A percentile compares a stretch with the other conserved stretches of the same genome.
These are phyloP conservation scores for Aspergillus arachidicola DNA, from an alignment of 2,329 filamentous ascomycete species.

Conservation along the genomic window DNA sequence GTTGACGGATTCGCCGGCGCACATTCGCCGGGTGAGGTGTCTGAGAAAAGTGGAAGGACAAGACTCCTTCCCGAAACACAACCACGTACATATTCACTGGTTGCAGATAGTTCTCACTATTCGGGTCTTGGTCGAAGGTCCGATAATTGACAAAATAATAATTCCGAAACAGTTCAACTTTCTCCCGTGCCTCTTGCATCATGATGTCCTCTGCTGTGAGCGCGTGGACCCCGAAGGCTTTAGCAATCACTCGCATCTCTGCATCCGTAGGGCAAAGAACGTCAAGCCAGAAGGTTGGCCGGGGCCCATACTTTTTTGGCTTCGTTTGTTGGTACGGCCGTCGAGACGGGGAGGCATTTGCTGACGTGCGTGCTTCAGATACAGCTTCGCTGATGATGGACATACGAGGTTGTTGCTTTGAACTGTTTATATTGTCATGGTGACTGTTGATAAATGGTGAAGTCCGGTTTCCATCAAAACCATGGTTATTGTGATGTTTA, in stretches of 20 bases:
- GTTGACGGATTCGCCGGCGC: conserved; percentile 84
- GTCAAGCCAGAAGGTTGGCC: conserved; percentile 96
- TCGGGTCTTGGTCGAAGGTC: conserved; percentile 92
- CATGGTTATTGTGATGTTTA: conserved; percentile 25
- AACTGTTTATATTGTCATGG: conserved; percentile 13
- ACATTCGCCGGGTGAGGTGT: conserved; percentile 97
- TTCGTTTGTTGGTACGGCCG: conserved; percentile 26
- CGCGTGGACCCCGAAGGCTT: conserved; percentile 93
- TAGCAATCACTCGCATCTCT: conserved; percentile 92
- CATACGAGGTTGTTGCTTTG: conserved; percentile 30
- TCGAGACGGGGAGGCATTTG: conserved; percentile 26
- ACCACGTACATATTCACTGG: conserved; percentile 98
- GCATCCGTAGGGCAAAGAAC: conserved; percentile 86
- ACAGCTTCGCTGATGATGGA: conserved; percentile 39
- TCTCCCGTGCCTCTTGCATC: conserved; percentile 95
- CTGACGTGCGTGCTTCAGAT: conserved; percentile 31
- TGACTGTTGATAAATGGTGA: conserved; percentile 14
- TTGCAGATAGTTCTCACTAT: conserved; percentile 86
- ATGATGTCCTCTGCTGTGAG: conserved; percentile 95
- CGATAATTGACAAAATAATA: conserved; percentile 99
- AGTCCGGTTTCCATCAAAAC: background rate
- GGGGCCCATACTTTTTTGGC: conserved; percentile 68
- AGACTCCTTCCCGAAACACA: conserved; percentile 91
- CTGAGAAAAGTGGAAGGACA: conserved; percentile 97
- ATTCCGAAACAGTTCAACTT: conserved; percentile 94